Evolutionary conservation across 2,329 filamentous ascomycete species (phyloP).

Genomic region (Paramyrothecium roridum): DNA sequence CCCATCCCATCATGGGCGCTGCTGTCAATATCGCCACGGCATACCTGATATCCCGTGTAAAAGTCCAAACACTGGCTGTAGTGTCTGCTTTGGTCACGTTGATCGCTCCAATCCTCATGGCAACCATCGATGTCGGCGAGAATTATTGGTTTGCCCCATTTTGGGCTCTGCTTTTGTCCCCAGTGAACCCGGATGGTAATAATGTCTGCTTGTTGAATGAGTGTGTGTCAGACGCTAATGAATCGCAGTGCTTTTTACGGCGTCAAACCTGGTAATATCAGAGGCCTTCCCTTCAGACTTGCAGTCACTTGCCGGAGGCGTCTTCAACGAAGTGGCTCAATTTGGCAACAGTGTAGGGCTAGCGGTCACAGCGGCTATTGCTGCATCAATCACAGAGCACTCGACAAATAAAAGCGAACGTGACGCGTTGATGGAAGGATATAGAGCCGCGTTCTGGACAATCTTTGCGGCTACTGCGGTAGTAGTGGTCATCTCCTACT

Average conservation of each 20-base stretch:
- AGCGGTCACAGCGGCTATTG: conserved; percentile 39
- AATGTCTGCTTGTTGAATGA: neutral
- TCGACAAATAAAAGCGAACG: conserved; percentile 16
- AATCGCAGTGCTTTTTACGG: conserved; percentile 48
- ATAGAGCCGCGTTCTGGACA: conserved; percentile 50
- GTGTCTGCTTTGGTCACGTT: conserved; percentile 40
- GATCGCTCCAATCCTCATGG: conserved; percentile 51
- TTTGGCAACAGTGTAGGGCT: conserved; percentile 54
- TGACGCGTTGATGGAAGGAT: conserved; percentile 45
- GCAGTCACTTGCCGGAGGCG: conserved; percentile 56
- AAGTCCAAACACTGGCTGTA: conserved; percentile 33
- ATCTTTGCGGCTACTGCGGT: conserved; percentile 40
- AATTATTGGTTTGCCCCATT: conserved; percentile 47
- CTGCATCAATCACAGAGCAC: conserved; percentile 39
- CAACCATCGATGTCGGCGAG: conserved; percentile 40
- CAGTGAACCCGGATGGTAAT: conserved; percentile 38
- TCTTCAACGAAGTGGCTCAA: conserved; percentile 57
- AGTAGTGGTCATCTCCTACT: conserved; percentile 25
- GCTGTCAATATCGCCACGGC: conserved; percentile 39
- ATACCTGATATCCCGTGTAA: conserved; percentile 34
- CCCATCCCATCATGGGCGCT: conserved; percentile 40
- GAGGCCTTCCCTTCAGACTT: conserved; percentile 50
- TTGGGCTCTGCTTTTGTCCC: conserved; percentile 41
- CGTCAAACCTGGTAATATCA: conserved; percentile 51
- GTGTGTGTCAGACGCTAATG: neutral